Base-by-base conservation (phyloP, 352 stramenopile species). In the Pilasporangium apinafurcum region DNA sequence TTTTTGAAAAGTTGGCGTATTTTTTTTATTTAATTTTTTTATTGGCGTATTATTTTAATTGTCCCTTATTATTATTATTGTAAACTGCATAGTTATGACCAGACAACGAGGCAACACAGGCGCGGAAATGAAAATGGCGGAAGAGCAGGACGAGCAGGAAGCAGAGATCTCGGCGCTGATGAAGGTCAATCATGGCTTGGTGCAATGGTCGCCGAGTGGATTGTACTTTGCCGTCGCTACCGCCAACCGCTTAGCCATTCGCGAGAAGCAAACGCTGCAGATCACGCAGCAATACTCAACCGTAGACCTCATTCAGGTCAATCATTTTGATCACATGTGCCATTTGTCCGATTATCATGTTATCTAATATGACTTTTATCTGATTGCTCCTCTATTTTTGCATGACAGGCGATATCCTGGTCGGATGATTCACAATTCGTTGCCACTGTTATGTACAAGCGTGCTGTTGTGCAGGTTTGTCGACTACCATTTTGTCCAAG, bases 131-230 rank as follows among this genome's bases (percentile, higher is more conserved):
- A n/a, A n/a, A n/a, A n/a, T n/a, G n/a, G n/a, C n/a, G n/a, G n/a
- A n/a, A n/a, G n/a, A n/a, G n/a, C n/a, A n/a, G n/a, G n/a, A n/a
- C n/a, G n/a, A n/a, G n/a, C 37, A n/a, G 25, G 53, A 65, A 30
- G 59, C 56, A 27, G 51, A 82, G 44, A 62, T 84, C 34, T 86
- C 77, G n/a, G 51, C 65, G 34, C 20, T 67, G 7, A 58, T 90
- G 48, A 67, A 61, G 24, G 62, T 68, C 14, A 72, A 56, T 34
- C 62, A 52, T 5, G 77, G 75, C 0, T 65, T 92, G 13, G 71
- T 73, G 50, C 72, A 79, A 25, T 92, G 72, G 72, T 86, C 77
- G 35, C 72, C 71, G 5, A 82, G 74, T 39, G 75, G 80, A 14
- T 33, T 37, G 7, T 85, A 66, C 31, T 34, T 92, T 9, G 75